Conservation (phyloP, 139 green algal genomes). For the Tetraselmis striata region DNA sequence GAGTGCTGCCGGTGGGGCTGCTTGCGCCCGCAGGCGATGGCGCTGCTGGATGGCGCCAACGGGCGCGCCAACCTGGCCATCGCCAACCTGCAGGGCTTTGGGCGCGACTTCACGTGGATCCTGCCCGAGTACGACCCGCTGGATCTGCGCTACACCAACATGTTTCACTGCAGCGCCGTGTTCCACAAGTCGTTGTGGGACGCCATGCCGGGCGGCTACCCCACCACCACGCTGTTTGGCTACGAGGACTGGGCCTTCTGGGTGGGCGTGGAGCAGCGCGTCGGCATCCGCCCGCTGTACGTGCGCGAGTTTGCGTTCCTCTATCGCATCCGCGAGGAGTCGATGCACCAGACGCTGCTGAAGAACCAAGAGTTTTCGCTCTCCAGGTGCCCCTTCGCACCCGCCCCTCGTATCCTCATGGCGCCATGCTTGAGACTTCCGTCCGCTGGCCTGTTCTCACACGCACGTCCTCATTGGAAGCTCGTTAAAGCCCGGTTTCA, state of each 20-base stretch:
- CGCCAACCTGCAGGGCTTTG: slow-evolving; percentile 30
- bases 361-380: slow-evolving; percentile 24
- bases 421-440: too few species aligned
- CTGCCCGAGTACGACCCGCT: slow-evolving; percentile 27
- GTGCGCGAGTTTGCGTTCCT: slow-evolving; percentile 26
- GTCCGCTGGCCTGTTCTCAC: too few species aligned
- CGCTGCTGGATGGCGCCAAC: neutral
- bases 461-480: too few species aligned
- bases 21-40: slow-evolving; percentile 10
- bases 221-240: slow-evolving; percentile 25
- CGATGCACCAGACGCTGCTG: slow-evolving; percentile 31
- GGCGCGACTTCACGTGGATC: slow-evolving; percentile 28
- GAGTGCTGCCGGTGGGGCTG: too few species aligned
- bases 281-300: slow-evolving; percentile 14
- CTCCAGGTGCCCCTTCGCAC: slow-evolving; percentile 5
- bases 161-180: slow-evolving; percentile 34
- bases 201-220: slow-evolving; percentile 20
- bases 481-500: too few species aligned
- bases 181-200: slow-evolving; percentile 22
- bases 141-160: slow-evolving; percentile 32
- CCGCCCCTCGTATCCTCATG: too few species aligned
- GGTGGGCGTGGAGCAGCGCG: slow-evolving; percentile 17
- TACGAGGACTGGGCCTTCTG: slow-evolving; percentile 17
- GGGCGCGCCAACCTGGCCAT: slow-evolving; percentile 18
- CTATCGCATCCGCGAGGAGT: slow-evolving; percentile 21